Conservation (phyloP, 192 early-diverging fungal species). For the Allomyces arbusculus region DNA sequence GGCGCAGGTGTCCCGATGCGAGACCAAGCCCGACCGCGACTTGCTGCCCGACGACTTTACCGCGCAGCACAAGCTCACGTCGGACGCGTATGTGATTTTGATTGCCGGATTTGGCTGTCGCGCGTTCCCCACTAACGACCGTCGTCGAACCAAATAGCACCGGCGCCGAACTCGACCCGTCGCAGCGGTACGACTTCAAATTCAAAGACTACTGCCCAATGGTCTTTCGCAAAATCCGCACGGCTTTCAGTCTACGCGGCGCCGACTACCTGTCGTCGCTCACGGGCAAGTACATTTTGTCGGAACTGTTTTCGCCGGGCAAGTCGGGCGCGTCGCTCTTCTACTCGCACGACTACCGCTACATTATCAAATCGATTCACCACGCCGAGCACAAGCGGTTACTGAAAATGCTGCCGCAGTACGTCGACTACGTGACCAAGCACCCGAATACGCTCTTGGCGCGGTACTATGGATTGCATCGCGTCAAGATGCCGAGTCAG, state of each 20-base stretch:
- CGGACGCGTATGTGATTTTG: slow-evolving; percentile 53
- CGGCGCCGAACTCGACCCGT: slow-evolving; percentile 85
- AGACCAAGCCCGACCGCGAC: slow-evolving; percentile 56
- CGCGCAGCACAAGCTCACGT: slow-evolving; percentile 80
- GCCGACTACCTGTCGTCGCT: slow-evolving; percentile 85
- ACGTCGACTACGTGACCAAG: slow-evolving; percentile 72
- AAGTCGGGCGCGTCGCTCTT: slow-evolving; percentile 96
- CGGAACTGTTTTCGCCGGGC: slow-evolving; percentile 81
- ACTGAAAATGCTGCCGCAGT: slow-evolving; percentile 63
- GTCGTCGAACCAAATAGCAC: slow-evolving; percentile 18
- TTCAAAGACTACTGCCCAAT: slow-evolving; percentile 98
- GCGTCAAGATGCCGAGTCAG: slow-evolving; percentile 74
- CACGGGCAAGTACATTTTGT: slow-evolving; percentile 90
- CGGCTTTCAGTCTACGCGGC: slow-evolving; percentile 69
- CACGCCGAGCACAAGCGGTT: slow-evolving; percentile 88
- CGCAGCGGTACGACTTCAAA: slow-evolving; percentile 90
- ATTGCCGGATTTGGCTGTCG: too few species aligned
- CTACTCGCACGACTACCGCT: slow-evolving; percentile 92
- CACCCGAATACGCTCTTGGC: slow-evolving; percentile 84
- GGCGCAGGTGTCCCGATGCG: slow-evolving; percentile 51
- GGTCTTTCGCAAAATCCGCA: slow-evolving; percentile 81
- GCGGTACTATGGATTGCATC: slow-evolving; percentile 86
- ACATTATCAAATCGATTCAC: slow-evolving; percentile 98
- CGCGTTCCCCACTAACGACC: too few species aligned
- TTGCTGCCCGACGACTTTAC: slow-evolving; percentile 60